phyloP scores from a whole-genome alignment of 441 rosid genomes.

The Biscutella laevigata region DNA sequence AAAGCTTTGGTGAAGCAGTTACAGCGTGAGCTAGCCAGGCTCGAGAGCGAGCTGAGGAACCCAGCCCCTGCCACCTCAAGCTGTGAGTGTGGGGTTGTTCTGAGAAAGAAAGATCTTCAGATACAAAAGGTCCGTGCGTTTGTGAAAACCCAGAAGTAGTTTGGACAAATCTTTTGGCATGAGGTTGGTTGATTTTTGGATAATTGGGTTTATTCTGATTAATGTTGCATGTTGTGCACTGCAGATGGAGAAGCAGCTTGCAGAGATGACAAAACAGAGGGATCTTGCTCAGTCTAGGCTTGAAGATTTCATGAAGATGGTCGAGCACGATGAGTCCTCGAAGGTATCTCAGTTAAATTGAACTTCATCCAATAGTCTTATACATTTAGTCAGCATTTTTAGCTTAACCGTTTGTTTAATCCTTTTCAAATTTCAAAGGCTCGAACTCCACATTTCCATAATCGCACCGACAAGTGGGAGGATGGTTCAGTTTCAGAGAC shows the following conservation, averaged over 20 bases:
- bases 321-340: slow-evolving; percentile 32
- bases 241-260: slow-evolving; percentile 81
- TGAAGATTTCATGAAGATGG: slow-evolving; percentile 56
- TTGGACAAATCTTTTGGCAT: not conserved
- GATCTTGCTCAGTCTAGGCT: slow-evolving; percentile 82
- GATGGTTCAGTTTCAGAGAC: slow-evolving; percentile 59
- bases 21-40: slow-evolving; percentile 82
- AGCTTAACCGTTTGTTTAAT: not conserved
- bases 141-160: not conserved
- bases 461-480: slow-evolving; percentile 45
- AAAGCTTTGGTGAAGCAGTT: slow-evolving; percentile 91
- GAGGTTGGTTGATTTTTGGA: not conserved
- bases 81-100: slow-evolving; percentile 46
- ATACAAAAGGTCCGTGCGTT: slow-evolving; percentile 59
- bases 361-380: not conserved
- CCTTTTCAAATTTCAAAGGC: slow-evolving; percentile 28
- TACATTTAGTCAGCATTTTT: not conserved
- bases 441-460: slow-evolving; percentile 30
- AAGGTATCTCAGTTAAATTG: slow-evolving; percentile 21
- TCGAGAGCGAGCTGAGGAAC: slow-evolving; percentile 71
- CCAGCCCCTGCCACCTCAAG: slow-evolving; percentile 43
- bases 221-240: slow-evolving; percentile 9
- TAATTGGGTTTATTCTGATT: slow-evolving; percentile 9
- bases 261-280: slow-evolving; percentile 59
- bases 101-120: slow-evolving; percentile 80